Base-by-base conservation (phyloP, 805 yeast genomes). In the Candida nemodendra region DNA sequence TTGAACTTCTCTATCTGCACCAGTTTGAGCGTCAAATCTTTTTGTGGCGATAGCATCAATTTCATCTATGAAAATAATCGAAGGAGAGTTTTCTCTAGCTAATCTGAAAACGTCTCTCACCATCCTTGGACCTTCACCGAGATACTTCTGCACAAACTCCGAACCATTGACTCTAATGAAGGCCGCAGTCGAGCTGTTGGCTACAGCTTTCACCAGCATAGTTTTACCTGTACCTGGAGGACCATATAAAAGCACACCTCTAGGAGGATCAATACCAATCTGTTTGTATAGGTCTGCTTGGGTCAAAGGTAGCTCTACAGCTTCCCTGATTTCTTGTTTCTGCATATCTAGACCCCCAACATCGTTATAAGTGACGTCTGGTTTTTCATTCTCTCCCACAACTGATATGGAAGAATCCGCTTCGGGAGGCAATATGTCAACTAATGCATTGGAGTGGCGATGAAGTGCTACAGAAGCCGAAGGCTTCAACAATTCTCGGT, bases 211-310 rank as follows among this genome's bases (percentile, higher is more conserved):
- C 33, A 93, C 99, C 60, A 93, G 76, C 98, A 93, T 90, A 16
- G 99, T 93, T 65, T 93, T 93, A 56, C 99, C 99, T 1, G 99
- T 93, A 62, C 99, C 99, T 32, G 99, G 99, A 9, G 99, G 98
- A n/a, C 99, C 99, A 65, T 93, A 93, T 44, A 93, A 71, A 51
- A 93, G 68, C 21, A 93, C 99, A 55, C 99, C 99, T 51, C 98
- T 81, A 47, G 99, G 99, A 14, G 99, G 99, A 56, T 93, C 98
- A 49, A 93, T 90, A 67, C 99, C 99, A 57, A 93, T 93, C 66
- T 93, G 98, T 57, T 87, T 84, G 67, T 93, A 93, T 49, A 95
- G 72, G 55, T 95, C 99, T 26, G 93, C 95, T 62, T 93, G 98
- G 12, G 95, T 84, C 56, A 93, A 74, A 9, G 99, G 99, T 53